Evolutionary conservation across 2,329 filamentous ascomycete genomes (phyloP).

Genomic region (Bipolaris gigantea): DNA sequence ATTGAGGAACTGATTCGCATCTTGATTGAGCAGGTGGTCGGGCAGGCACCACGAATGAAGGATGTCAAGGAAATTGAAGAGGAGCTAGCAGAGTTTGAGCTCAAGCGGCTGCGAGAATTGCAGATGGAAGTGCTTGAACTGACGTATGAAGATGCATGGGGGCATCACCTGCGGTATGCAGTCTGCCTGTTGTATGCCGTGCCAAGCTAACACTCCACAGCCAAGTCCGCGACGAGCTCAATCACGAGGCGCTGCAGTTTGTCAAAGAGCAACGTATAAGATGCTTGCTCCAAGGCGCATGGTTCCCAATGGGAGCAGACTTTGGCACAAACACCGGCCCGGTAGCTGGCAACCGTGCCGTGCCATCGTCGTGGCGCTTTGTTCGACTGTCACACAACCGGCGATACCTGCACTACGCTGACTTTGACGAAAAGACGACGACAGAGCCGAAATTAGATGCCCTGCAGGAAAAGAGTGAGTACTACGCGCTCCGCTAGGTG

Average conservation of each 20-base stretch:
- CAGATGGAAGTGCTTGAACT: conserved; percentile 93
- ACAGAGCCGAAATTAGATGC: conserved; percentile 72
- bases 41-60: conserved; percentile 76
- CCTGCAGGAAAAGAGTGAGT: conserved; percentile 70
- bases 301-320: conserved; percentile 69
- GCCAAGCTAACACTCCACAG: conserved; percentile 38
- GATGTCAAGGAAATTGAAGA: conserved; percentile 88
- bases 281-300: conserved; percentile 83
- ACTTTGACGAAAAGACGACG: conserved; percentile 69
- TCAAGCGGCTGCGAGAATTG: conserved; percentile 73
- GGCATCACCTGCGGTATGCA: conserved; percentile 70
- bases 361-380: conserved; percentile 72
- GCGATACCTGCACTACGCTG: conserved; percentile 84
- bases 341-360: conserved; percentile 47
- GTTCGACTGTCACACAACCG: conserved; percentile 89
- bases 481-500: conserved; percentile 4
- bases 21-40: conserved; percentile 84
- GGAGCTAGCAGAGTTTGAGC: conserved; percentile 82
- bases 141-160: conserved; percentile 94
- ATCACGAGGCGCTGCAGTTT: conserved; percentile 89
- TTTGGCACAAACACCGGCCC: conserved; percentile 53
- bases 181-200: background rate
- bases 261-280: conserved; percentile 95
- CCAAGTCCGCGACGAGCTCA: conserved; percentile 88
- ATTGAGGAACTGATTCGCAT: conserved; percentile 90